Evolutionary conservation across 208 protist genomes (phyloP).

Genomic region (Acanthamoeba royreba): DNA sequence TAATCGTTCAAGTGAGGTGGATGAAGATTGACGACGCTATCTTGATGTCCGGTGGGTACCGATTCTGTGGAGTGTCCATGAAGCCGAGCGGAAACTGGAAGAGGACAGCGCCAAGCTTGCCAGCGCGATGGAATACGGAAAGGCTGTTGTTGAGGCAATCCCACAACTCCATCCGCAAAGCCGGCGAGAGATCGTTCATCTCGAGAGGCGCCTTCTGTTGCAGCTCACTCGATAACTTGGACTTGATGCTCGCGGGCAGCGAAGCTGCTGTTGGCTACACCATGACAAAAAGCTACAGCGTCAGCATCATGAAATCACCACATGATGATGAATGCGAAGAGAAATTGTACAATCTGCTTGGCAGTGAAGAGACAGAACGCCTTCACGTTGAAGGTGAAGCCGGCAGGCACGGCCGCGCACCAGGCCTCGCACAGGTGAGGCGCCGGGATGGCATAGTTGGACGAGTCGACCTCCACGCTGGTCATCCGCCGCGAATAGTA

Average conservation of each 20-base stretch:
- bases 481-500: not conserved
- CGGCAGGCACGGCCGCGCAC: not conserved
- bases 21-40: no score
- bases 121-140: not conserved
- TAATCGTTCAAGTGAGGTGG: no score
- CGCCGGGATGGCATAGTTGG: conserved; percentile 45
- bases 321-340: not conserved
- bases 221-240: not conserved
- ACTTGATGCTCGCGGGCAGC: not conserved
- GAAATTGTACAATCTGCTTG: not conserved
- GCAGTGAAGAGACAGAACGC: conserved; percentile 34
- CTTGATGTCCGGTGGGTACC: not conserved
- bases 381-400: conserved; percentile 39
- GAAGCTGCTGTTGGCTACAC: not conserved
- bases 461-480: not conserved
- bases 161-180: conserved; percentile 17
- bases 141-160: not conserved
- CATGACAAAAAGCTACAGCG: no score
- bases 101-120: conserved; percentile 26
- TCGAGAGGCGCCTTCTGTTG: not conserved
- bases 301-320: no score
- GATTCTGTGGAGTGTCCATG: not conserved
- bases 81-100: conserved; percentile 40
- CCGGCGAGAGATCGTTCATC: not conserved
- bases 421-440: conserved; percentile 1